Base-by-base conservation (phyloP, 148 eudicot genomes). In the Rheum nobile region DNA sequence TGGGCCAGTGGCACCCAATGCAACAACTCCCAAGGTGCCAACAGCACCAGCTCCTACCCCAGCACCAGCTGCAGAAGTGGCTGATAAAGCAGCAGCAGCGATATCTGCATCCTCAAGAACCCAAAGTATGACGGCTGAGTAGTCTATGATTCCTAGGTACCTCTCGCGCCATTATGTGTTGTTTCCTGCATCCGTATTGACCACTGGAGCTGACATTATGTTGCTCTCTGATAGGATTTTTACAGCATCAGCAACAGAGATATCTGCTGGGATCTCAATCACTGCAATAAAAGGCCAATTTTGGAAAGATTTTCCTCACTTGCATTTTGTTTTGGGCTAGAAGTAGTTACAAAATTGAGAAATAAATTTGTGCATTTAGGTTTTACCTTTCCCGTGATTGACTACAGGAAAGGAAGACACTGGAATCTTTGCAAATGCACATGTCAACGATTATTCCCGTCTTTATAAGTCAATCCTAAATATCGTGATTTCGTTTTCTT, bases 31-130 rank as follows among this genome's bases (percentile, higher is more conserved):
- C 8, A 94, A 77, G 9, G 93, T 80, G 10, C 96, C 93, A 29
- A 86, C 89, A n/a, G 98, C 91, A 61, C 97, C 98, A 0, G 93
- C 95, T 50, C 97, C 90, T 1, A 91, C 78, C 41, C 98, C 98
- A 71, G 96, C 97, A 35, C 91, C 98, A 0, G 93, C 84, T 0
- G 98, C 96, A 4, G 95, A 77, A 71, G 82, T 86, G 32, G 96
- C 96, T n/a, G 98, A 84, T 73, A 91, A 77, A 42, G 97, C 93
- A 21, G 86, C 87, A 0, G 97, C 96, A 0, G 93, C 96, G 1
- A 89, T 37, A 57, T 88, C 97, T 3, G 97, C 98, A 48, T 81
- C 82, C 81, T 95, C 96, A 19, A 95, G 80, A 77, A 95, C 96
- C 96, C 96, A 95, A 61, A 91, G 75, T 39, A 95, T 84, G 57